Evolutionary conservation across 1,284 basidiomycete species (phyloP).

Genomic region (Acaromyces ingoldii): DNA sequence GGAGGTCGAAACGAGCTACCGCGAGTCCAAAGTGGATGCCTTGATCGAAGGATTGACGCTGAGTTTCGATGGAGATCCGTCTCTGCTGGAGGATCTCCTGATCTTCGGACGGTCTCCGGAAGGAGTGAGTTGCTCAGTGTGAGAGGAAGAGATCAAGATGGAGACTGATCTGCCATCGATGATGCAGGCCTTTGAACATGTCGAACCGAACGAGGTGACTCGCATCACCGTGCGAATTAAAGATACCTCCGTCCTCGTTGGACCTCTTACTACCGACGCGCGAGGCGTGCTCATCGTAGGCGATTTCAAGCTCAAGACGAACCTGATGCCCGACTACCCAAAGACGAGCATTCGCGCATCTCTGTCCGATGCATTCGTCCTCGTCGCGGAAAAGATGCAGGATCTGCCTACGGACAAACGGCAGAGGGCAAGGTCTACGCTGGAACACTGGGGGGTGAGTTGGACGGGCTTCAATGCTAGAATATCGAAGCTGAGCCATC

Average conservation of each 20-base stretch:
- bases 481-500: too few species aligned
- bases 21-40: slow-evolving; percentile 69
- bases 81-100: slow-evolving; percentile 64
- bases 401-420: too few species aligned
- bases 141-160: too few species aligned
- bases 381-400: slow-evolving; percentile 14
- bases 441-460: too few species aligned
- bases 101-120: slow-evolving; percentile 76
- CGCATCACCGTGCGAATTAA: slow-evolving; percentile 54
- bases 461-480: too few species aligned
- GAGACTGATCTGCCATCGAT: too few species aligned
- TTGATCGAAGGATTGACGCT: slow-evolving; percentile 65
- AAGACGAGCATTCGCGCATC: slow-evolving; percentile 25
- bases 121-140: too few species aligned
- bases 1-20: slow-evolving; percentile 64
- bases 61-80: slow-evolving; percentile 59
- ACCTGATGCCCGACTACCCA: slow-evolving; percentile 30
- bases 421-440: too few species aligned
- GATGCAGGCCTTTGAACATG: slow-evolving; percentile 91
- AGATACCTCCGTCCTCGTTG: slow-evolving; percentile 18
- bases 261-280: slow-evolving; percentile 12
- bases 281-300: slow-evolving; percentile 25
- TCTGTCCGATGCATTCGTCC: slow-evolving; percentile 16
- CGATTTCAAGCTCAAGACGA: slow-evolving; percentile 25
- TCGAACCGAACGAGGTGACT: slow-evolving; percentile 84